phyloP scores from a whole-genome alignment of 2,329 filamentous ascomycete species.

The Cyphellophora europaea region DNA sequence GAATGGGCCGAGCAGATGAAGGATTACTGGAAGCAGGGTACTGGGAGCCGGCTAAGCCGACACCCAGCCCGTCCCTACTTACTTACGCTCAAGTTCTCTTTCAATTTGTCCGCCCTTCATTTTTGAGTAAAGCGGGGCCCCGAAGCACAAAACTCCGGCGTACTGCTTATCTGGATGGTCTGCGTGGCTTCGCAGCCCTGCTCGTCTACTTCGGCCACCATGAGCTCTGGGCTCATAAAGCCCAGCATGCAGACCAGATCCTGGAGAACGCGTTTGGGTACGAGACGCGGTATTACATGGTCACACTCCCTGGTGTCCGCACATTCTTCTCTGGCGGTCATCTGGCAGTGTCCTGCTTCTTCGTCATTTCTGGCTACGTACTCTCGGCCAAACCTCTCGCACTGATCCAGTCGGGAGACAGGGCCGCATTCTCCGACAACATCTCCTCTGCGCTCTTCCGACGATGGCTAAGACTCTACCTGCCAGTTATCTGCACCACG shows the following conservation, averaged over 20 bases:
- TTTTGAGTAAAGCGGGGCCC: conserved; percentile 1
- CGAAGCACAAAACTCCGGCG: conserved; percentile 2
- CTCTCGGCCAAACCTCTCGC: conserved; percentile 38
- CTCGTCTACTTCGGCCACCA: conserved; percentile 58
- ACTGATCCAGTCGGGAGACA: conserved; percentile 33
- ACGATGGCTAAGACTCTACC: conserved; percentile 40
- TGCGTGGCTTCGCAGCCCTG: conserved; percentile 58
- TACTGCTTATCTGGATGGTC: conserved; percentile 56
- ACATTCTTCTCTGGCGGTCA: conserved; percentile 54
- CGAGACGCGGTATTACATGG: conserved; percentile 39
- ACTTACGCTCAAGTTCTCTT: conserved; percentile 10
- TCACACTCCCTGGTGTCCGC: conserved; percentile 48
- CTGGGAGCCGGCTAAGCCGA: conserved; percentile 12
- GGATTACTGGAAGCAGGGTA: conserved; percentile 17
- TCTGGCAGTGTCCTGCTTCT: conserved; percentile 47
- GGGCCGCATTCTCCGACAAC: conserved; percentile 30
- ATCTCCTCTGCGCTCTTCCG: conserved; percentile 41
- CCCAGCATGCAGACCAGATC: conserved; percentile 24
- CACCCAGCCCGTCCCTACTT: not conserved
- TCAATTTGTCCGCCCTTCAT: conserved; percentile 17
- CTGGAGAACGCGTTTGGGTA: conserved; percentile 49
- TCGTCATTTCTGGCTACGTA: conserved; percentile 45
- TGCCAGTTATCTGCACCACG: conserved; percentile 46
- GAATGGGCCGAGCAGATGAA: conserved; percentile 9
- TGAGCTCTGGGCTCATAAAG: conserved; percentile 47